Evolutionary conservation across 768 basidiomycete species (phyloP), one percentile per base, ranked within the genome.

Genomic region (Gautieria morchelliformis): DNA sequence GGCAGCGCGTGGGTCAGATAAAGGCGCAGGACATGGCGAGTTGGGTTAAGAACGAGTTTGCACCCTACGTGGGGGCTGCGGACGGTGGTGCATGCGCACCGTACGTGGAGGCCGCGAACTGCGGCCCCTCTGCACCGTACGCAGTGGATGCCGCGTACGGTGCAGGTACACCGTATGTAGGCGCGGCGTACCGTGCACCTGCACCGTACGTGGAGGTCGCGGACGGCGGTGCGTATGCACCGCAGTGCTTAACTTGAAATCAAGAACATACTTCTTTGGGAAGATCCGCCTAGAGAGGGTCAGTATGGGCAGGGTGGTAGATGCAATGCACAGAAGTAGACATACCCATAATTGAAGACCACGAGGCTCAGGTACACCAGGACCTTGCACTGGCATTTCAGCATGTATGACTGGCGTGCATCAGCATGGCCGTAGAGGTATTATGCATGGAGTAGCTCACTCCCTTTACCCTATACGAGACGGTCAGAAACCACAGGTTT

Each of bases 311-410:
- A 49, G 9, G 48, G 10, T 3, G 33, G 32, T 2, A 15, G 22
- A 49, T 5, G 42, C 19, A 44, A 49, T 49, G 24, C 19, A 33
- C 10, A 15, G 48, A 30, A 49, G 3, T 49, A 30, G 11, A 24
- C 56, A 32, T 14, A 58, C 58, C 89, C 91, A 93, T 48, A 96
- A 79, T 65, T 96, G 93, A 24, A 97, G 76, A 6, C 93, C 94
- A 32, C 78, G 75, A 2, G 92, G 89, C 51, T 89, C 83, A 0
- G 87, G 84, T 1, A 73, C 64, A 14, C 85, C 87, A 1, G 70
- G 67, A 1, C 76, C 81, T 59, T 88, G 84, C 5, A 92, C 75
- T 2, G 95, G 95, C 89, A 96, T 96, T 73, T 89, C 87, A 1
- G 87, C 84, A 60, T 90, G 87, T 35, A 89, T 84, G 63, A 89